Base-by-base conservation (phyloP, 139 green algal genomes). In the Desmodesmus armatus region DNA sequence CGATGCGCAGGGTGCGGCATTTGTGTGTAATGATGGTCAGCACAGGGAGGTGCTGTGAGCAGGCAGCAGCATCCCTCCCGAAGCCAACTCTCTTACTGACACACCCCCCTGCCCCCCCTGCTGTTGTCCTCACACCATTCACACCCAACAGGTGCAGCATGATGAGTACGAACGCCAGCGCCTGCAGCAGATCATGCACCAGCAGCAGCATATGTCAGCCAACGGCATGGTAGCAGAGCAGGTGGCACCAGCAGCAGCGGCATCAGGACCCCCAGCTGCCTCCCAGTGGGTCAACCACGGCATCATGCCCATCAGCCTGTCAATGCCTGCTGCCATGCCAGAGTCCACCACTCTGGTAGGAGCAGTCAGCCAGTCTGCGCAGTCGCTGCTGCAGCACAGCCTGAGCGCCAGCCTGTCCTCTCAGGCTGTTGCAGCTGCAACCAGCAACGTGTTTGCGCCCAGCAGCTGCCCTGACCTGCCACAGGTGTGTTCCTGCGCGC, bases 321-420 rank as follows among this genome's bases (percentile, higher is more conserved):
- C 35, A 44, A 29, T 41, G 35, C 7, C 66, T 4, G 49, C 51
- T 31, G 2, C 51, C 5, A 3, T 31, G 11, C 49, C 51, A 33
- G 44, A 23, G 7, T 25, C 31, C 51, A 37, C 31, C n/a, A 63
- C 51, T 5, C 17, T 33, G 35, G 37, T 5, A 49, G 41, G 40
- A 63, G 78, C 60, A 33, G 65, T n/a, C 55, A 74, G 47, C 51
- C 60, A 7, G 43, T 29, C 27, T 40, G 71, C 74, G 3, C 78
- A 76, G 60, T 76, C 60, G 31, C 60, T 84, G 60, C 78, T 75
- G 78, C 60, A 70, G 53, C 25, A 53, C 23, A 82, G 75, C 53
- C 39, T 82, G 3, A 82, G 75, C 58, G 75, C 19, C n/a, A n/a
- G n/a, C n/a, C n/a, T n/a, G n/a, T n/a, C n/a, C n/a, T n/a, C n/a